Evolutionary conservation across 495 filamentous ascomycete species (phyloP), one percentile per base, ranked within the genome.

Genomic region (Platismatia glauca): DNA sequence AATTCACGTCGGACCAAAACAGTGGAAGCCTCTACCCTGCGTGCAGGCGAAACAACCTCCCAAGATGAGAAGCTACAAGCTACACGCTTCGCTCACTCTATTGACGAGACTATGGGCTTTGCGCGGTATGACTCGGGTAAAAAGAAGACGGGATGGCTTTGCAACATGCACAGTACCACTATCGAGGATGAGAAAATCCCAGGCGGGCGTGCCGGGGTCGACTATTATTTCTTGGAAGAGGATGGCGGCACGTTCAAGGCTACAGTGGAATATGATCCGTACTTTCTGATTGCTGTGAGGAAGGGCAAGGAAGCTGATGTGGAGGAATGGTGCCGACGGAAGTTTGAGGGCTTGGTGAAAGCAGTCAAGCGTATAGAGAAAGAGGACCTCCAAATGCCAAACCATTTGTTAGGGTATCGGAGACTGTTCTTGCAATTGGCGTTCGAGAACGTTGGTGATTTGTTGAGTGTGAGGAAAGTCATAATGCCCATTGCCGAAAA

Each of bases 161-260:
- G 90, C 60, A 97, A 97, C 70, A 89, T 97, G 79, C 90, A 96
- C 70, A 84, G 89, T 46, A 97, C 94, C 0, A 84, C 82, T 24
- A 79, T 97, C 41, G 88, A 95, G 70, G 93, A 97, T 73, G 80
- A 90, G 27, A 90, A 90, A 63, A 77, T 89, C 7, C 84, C 85
- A 15, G 86, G 88, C 60, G 92, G 93, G 55, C 82, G 91, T 64
- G 90, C 94, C 3, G 94, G 87, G 9, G 86, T 99, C 59, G 95
- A 99, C 74, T 97, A 87, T 75, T 99, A 96, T 75, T 97, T 99
- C 75, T 84, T 99, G 56, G 91, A 94, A 70, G 90, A 97, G 60
- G 89, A 92, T 69, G 92, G 93, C 15, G 82, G 83, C 29, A 96
- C 89, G 31, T 99, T 97, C 81, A 97, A 97, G 74, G 92, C 94